Evolutionary conservation across 805 yeast species (phyloP).

Genomic region (Priceomyces melissophilus): DNA sequence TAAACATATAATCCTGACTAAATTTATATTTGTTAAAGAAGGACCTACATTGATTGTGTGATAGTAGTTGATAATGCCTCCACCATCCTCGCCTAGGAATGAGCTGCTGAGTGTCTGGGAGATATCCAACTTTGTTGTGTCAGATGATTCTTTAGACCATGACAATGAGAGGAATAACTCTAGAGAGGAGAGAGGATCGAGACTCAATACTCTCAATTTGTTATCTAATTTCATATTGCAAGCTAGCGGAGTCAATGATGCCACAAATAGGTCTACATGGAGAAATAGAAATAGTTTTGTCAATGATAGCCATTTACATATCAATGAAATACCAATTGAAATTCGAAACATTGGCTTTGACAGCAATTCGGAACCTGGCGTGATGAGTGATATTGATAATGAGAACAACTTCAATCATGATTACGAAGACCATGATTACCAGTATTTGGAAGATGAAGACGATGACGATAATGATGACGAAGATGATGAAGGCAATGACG

Average conservation of each 20-base stretch:
- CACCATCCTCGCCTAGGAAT: slow-evolving; percentile 9
- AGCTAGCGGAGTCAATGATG: slow-evolving; percentile 1
- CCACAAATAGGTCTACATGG: neutral
- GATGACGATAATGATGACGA: slow-evolving; percentile 6
- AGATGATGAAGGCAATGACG: slow-evolving; percentile 13
- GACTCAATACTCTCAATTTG: slow-evolving; percentile 8
- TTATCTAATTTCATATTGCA: slow-evolving; percentile 6
- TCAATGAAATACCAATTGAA: slow-evolving; percentile 8
- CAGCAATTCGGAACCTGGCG: neutral
- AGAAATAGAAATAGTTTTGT: slow-evolving; percentile 8
- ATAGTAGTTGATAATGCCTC: slow-evolving; percentile 7
- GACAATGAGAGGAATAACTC: slow-evolving; percentile 5
- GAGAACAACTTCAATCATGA: slow-evolving; percentile 3
- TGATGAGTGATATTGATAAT: slow-evolving; percentile 2
- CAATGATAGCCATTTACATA: slow-evolving; percentile 7
- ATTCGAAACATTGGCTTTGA: slow-evolving; percentile 6
- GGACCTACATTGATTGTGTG: neutral
- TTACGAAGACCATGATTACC: slow-evolving; percentile 4
- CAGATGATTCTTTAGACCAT: neutral
- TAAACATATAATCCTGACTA: too few relatives aligned
- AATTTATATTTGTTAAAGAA: too few relatives aligned
- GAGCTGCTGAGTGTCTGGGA: slow-evolving; percentile 3
- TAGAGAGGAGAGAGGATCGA: slow-evolving; percentile 2
- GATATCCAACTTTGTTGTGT: slow-evolving; percentile 3
- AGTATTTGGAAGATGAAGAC: slow-evolving; percentile 2